A percentile compares a stretch with the other conserved stretches of the same genome.
Conservation (phyloP, 345 rosid genomes). For the Brassica incana region DNA sequence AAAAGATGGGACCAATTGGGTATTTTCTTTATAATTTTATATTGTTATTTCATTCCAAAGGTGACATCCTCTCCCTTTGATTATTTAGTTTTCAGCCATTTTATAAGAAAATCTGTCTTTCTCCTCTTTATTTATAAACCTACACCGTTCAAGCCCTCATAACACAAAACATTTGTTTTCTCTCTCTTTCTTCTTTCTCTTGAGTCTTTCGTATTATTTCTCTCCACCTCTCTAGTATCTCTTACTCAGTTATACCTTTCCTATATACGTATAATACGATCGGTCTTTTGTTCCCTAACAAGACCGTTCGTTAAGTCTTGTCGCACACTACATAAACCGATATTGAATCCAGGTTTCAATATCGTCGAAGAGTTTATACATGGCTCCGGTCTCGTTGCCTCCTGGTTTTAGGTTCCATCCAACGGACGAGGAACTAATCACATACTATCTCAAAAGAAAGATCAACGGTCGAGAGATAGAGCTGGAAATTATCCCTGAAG, state of each 20-base stretch:
- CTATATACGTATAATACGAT: neutral
- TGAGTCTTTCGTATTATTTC: neutral
- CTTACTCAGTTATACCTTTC: neutral
- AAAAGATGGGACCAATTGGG: conserved; percentile 11
- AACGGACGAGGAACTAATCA: conserved; percentile 74
- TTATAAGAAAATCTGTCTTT: neutral
- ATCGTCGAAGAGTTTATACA: neutral
- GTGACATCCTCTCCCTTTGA: conserved; percentile 7
- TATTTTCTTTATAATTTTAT: neutral
- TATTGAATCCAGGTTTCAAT: neutral
- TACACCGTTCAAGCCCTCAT: conserved; percentile 3
- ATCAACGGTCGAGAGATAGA: conserved; percentile 66
- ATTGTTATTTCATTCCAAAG: neutral
- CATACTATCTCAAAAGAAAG: conserved; percentile 72
- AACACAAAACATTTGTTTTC: conserved; percentile 28
- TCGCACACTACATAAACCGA: neutral
- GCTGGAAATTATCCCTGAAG: conserved; percentile 71
- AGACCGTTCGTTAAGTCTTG: conserved; percentile 22
- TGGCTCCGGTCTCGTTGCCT: conserved; percentile 76
- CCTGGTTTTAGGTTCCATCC: conserved; percentile 86
- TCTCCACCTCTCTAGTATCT: neutral
- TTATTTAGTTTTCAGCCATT: conserved; percentile 2
- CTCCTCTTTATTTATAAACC: conserved; percentile 25
- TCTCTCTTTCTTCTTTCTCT: conserved; percentile 8
- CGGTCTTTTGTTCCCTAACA: conserved; percentile 29